Evolutionary conservation across 1,284 basidiomycete genomes (phyloP).

Genomic region (Melampsora americana): DNA sequence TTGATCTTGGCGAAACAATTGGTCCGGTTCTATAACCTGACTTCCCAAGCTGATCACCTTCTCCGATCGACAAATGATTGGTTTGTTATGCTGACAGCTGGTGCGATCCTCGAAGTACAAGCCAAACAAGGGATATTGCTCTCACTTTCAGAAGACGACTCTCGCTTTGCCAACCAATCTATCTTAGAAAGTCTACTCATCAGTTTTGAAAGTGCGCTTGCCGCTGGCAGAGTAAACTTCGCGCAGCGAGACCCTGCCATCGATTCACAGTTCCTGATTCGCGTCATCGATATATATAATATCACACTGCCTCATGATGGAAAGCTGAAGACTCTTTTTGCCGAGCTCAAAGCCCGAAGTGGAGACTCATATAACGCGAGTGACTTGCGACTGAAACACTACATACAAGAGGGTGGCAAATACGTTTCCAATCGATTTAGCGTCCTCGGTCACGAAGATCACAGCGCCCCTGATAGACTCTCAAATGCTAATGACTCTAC

Average conservation of each 20-base stretch:
- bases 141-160: neutral
- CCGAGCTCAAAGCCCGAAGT: slow-evolving; percentile 5
- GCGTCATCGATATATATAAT: slow-evolving; percentile 10
- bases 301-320: slow-evolving; percentile 5
- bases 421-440: slow-evolving; percentile 39
- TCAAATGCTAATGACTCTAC: slow-evolving; percentile 4
- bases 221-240: neutral
- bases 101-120: slow-evolving; percentile 38
- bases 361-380: neutral
- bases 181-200: slow-evolving; percentile 26
- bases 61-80: slow-evolving; percentile 36
- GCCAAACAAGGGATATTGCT: slow-evolving; percentile 20
- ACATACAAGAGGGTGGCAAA: slow-evolving; percentile 26
- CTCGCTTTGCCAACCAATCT: neutral
- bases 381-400: slow-evolving; percentile 23
- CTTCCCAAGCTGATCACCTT: neutral
- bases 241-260: slow-evolving; percentile 2
- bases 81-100: slow-evolving; percentile 26
- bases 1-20: slow-evolving; percentile 30
- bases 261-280: slow-evolving; percentile 22
- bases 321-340: slow-evolving; percentile 5
- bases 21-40: slow-evolving; percentile 12
- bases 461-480: neutral
- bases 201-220: slow-evolving; percentile 13
- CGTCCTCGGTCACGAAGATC: slow-evolving; percentile 15